Percentiles rank a stretch among this genome's conserved stretches.
These are phyloP conservation scores for Chaetomiaceae sp. DNA, from an alignment of 2,329 filamentous ascomycete genomes.

Conservation along the genomic window DNA sequence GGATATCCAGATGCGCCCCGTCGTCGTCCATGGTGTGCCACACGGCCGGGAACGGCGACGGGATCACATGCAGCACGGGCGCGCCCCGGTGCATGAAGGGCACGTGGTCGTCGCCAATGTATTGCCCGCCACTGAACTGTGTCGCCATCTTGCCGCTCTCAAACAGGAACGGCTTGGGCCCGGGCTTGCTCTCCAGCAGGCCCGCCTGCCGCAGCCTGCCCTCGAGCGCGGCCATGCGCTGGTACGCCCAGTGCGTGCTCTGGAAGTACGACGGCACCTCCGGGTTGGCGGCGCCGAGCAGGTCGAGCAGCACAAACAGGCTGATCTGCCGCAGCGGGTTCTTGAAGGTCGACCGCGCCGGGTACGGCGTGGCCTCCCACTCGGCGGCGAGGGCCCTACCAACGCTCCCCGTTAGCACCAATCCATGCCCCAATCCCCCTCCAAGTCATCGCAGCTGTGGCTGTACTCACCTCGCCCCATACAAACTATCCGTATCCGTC, in stretches of 20 bases:
- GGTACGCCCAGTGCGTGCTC: conserved; percentile 91
- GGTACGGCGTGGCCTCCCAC: conserved; percentile 64
- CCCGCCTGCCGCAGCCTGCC: conserved; percentile 63
- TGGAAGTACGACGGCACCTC: conserved; percentile 80
- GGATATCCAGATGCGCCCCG: conserved; percentile 74
- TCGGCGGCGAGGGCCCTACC: conserved; percentile 60
- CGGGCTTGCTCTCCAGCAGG: conserved; percentile 55
- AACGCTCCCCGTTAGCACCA: neutral
- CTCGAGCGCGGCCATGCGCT: conserved; percentile 69
- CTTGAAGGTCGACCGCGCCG: conserved; percentile 64
- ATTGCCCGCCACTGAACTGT: conserved; percentile 33
- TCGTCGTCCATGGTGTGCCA: conserved; percentile 88
- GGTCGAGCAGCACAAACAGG: conserved; percentile 83
- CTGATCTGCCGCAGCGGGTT: conserved; percentile 68
- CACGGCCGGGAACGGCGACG: conserved; percentile 71
- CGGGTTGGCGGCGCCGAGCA: conserved; percentile 69
- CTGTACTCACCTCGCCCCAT: conserved; percentile 61
- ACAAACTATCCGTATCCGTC: conserved; percentile 70
- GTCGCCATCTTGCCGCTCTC: conserved; percentile 36
- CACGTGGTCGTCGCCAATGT: conserved; percentile 80
- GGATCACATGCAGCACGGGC: conserved; percentile 87
- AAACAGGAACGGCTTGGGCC: conserved; percentile 24
- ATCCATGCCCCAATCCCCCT: neutral
- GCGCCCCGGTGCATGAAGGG: conserved; percentile 87
- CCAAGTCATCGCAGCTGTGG: neutral